Evolutionary conservation across 1,284 basidiomycete genomes (phyloP), one percentile per base, ranked within the genome.

Genomic region (Marasmius sp.): DNA sequence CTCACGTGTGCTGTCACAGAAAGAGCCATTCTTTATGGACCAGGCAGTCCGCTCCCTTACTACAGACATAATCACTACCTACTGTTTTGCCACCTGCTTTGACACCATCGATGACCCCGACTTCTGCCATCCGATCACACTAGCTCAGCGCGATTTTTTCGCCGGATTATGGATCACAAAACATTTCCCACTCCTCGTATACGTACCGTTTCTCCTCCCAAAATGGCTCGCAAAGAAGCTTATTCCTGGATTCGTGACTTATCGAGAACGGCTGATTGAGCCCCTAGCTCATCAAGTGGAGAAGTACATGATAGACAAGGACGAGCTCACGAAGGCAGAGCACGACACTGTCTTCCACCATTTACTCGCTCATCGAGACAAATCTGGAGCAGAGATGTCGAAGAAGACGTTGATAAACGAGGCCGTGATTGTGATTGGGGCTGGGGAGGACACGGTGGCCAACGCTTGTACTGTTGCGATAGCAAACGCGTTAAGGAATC

Each of bases 221-320:
- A 9, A 34, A 18, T 53, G 27, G 51, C 12, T 53, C 12, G 36
- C 37, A n/a, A 34, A n/a, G 8, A 53, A 38, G 36, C n/a, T 53
- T 3, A 53, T 20, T 8, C 51, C 51, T 20, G n/a, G 18, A 11
- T 53, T 53, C 18, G 18, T 49, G 6, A 27, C 27, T 11, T 49
- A 27, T n/a, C 48, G 18, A 10, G 48, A 49, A 11, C 48, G 27
- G 55, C 27, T 27, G 5, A 61, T 43, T 37, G 63, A 63, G 36
- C 67, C 70, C 58, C 66, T 74, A 61, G 67, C 65, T n/a, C 57
- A 60, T 0, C 76, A 76, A 59, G 72, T 79, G 39, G 71, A 76
- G 36, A 66, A 67, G 10, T 69, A 77, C 47, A 53, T 77, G 12
- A 66, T 67, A 12, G 68, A 77, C 50, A 67, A 68, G 1, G 59